Evolutionary conservation across 257 asterid species (phyloP).

Genomic region (Solanum sejunctum): DNA sequence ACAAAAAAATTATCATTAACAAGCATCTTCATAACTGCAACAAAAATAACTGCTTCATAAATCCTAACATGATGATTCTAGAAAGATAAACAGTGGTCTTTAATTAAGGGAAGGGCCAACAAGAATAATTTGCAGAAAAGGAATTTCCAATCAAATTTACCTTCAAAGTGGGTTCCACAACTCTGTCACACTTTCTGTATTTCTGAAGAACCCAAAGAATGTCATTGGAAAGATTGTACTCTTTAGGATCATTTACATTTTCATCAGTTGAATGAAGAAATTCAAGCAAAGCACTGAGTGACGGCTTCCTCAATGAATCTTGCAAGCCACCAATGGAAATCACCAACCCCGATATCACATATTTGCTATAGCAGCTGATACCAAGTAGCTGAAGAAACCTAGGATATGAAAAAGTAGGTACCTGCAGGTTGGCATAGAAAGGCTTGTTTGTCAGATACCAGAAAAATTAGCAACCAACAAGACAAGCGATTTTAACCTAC

Average conservation of each 20-base stretch:
- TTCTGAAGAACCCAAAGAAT: constrained; percentile 75
- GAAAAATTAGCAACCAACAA: background rate
- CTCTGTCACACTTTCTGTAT: constrained; percentile 70
- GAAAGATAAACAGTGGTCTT: background rate
- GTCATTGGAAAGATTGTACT: constrained; percentile 42
- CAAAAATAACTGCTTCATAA: background rate
- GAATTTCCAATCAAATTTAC: constrained; percentile 17
- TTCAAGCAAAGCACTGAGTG: constrained; percentile 65
- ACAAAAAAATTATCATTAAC: background rate
- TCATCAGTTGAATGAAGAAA: constrained; percentile 42
- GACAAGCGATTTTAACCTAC: constrained; percentile 32
- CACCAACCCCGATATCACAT: constrained; percentile 67
- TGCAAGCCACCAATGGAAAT: constrained; percentile 86
- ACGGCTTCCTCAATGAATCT: constrained; percentile 74
- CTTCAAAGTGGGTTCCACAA: constrained; percentile 72
- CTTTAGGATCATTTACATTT: constrained; percentile 29
- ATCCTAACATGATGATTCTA: background rate
- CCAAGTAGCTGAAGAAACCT: constrained; percentile 67
- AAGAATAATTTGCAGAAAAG: background rate
- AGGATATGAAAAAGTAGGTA: constrained; percentile 64
- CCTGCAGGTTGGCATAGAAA: constrained; percentile 42
- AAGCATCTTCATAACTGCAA: background rate
- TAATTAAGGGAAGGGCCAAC: background rate
- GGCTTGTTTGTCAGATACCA: background rate
- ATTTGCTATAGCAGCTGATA: constrained; percentile 61